Conservation (phyloP, 352 stramenopile species). For the Globisporangium apiculatum region DNA sequence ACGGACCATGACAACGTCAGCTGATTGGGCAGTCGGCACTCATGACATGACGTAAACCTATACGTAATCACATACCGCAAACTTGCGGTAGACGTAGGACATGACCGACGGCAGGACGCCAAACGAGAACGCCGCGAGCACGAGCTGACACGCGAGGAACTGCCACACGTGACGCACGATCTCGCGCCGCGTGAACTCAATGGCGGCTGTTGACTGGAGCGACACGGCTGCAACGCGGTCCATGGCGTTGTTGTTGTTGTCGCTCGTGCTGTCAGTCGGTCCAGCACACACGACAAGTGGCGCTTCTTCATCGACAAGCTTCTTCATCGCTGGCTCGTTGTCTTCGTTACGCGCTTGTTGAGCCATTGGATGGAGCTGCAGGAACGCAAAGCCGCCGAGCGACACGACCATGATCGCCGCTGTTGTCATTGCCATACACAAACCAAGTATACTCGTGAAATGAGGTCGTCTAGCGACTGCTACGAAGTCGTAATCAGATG, state of each 20-base stretch:
- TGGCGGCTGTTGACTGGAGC: conserved; percentile 1
- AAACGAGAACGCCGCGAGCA: conserved; percentile 56
- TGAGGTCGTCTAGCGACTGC: no score
- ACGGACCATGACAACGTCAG: background rate
- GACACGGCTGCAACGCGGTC: conserved; percentile 3
- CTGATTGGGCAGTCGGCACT: no score
- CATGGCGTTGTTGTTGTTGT: conserved; percentile 9
- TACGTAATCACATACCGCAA: conserved; percentile 27
- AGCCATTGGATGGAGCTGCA: conserved; percentile 38
- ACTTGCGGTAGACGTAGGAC: conserved; percentile 70
- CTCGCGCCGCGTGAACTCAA: conserved; percentile 12
- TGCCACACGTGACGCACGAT: conserved; percentile 42
- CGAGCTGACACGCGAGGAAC: conserved; percentile 39
- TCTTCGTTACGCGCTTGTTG: conserved; percentile 10
- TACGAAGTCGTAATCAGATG: background rate
- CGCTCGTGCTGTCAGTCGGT: conserved; percentile 1
- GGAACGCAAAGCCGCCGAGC: conserved; percentile 41
- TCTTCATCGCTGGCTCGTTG: background rate
- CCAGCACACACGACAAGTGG: conserved; percentile 14
- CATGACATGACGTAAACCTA: no score
- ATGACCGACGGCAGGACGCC: conserved; percentile 62
- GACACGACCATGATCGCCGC: conserved; percentile 48
- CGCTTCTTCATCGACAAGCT: conserved; percentile 19
- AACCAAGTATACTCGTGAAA: no score
- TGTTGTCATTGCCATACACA: conserved; percentile 4